Base-by-base conservation (phyloP, 306 rosid species). In the Oemleria cerasiformis region DNA sequence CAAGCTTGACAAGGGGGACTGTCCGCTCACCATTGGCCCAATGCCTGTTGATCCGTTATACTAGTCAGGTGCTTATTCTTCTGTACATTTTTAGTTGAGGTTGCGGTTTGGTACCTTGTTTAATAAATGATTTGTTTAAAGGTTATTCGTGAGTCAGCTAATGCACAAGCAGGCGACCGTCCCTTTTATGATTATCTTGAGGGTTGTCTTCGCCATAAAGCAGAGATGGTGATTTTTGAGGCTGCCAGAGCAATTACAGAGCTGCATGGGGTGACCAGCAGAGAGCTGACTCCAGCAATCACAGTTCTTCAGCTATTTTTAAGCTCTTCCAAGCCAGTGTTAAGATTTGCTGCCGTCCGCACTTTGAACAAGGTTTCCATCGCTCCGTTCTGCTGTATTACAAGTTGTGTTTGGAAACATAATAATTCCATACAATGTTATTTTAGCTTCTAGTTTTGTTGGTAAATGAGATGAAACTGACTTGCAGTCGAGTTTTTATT, bases 261-360 rank as follows among this genome's bases (percentile, higher is more conserved):
- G 85, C 95, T 94, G 64, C 88, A 63, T 71, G 92, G 97, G 43
- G 97, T 94, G 81, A 87, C 99, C 44, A 89, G 77, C 81, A 84
- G 97, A 65, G 97, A 94, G 81, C 81, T 94, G 73, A 89, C 99
- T 51, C 97, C 99, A 1, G 97, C 99, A 65, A 94, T 94, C 70
- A 91, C 97, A 43, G 99, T 94, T 84, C 99, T 94, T 75, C 99
- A 94, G 87, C 92, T 94, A 72, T 94, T 94, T 81, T 78, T 94
- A 73, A 94, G 99, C 77, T 94, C 97, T 68, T 89, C 99, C 51
- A 94, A 94, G 83, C 99, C 99, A 76, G 99, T 94, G 55, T 79
- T 94, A 78, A 86, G 99, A 89, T 94, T 94, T 84, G 97, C 97
- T 78, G 99, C 99, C 76, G 97, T 94, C 77, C 99, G 99, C 83